Percentiles rank a stretch among this genome's conserved stretches.
Conservation (phyloP, 768 basidiomycete species). For the Calocera viscosa region DNA sequence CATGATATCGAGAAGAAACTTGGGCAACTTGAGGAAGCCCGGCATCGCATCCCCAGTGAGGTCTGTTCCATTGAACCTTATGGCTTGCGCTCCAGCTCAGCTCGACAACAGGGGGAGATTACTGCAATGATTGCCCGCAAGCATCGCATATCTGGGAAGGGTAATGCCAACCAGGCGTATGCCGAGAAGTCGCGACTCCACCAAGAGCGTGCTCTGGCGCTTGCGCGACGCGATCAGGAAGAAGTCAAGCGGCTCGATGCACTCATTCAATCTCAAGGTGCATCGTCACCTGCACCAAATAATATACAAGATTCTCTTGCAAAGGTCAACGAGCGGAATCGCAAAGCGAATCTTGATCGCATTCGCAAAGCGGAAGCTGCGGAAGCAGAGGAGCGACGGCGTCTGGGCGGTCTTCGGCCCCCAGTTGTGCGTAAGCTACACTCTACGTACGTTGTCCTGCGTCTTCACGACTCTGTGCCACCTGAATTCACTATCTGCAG, state of each 20-base stretch:
- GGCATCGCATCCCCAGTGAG: slow-evolving; percentile 62
- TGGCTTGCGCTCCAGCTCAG: neutral
- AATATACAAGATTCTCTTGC: slow-evolving; percentile 44
- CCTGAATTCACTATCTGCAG: neutral
- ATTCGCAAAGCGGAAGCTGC: slow-evolving; percentile 62
- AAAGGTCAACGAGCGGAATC: slow-evolving; percentile 80
- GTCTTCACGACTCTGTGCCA: neutral
- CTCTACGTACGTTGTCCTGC: neutral
- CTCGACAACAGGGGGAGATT: slow-evolving; percentile 55
- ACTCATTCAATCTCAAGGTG: slow-evolving; percentile 46
- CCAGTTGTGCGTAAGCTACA: neutral
- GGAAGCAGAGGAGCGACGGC: slow-evolving; percentile 55
- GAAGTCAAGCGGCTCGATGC: slow-evolving; percentile 52
- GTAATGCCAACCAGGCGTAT: slow-evolving; percentile 22
- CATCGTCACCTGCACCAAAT: neutral
- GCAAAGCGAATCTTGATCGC: slow-evolving; percentile 68
- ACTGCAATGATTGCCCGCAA: slow-evolving; percentile 64
- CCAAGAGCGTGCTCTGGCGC: slow-evolving; percentile 61
- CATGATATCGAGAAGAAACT: slow-evolving; percentile 53
- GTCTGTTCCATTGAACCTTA: slow-evolving; percentile 32
- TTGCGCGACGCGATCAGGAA: slow-evolving; percentile 53
- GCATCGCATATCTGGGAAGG: slow-evolving; percentile 6
- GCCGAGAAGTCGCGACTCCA: slow-evolving; percentile 41
- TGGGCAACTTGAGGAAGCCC: slow-evolving; percentile 46
- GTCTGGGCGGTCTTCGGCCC: slow-evolving; percentile 35